Conservation (phyloP, 2,329 filamentous ascomycete species). For the Zarea fungicola region DNA sequence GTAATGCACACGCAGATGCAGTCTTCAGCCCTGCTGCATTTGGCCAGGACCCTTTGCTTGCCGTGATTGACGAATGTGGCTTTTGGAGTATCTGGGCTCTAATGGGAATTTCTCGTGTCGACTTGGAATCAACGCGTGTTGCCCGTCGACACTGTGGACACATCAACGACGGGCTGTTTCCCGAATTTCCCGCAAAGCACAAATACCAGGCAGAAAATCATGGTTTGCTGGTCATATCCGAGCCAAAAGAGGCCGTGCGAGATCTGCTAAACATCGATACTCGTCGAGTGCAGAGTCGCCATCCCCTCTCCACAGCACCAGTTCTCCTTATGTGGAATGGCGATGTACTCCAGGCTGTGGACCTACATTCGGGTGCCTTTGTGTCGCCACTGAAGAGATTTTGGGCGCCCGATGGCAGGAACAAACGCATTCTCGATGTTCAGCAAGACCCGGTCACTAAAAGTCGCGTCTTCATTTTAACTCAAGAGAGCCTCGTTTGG, state of each 20-base stretch:
- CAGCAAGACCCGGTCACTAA: background rate
- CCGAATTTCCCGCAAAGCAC: constrained; percentile 26
- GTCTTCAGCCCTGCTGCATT: constrained; percentile 52
- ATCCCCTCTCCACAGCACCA: constrained; percentile 1
- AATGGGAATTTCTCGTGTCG: constrained; percentile 29
- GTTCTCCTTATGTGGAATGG: constrained; percentile 33
- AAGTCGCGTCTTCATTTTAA: constrained; percentile 11
- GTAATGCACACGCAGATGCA: constrained; percentile 54
- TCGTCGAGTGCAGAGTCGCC: constrained; percentile 17
- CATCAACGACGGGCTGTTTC: constrained; percentile 34
- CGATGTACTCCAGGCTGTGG: constrained; percentile 29
- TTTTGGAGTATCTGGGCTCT: constrained; percentile 66
- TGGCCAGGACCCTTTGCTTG: constrained; percentile 54
- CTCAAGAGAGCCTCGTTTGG: constrained; percentile 6
- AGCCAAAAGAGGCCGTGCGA: background rate
- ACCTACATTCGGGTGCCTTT: constrained; percentile 29
- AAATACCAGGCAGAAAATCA: constrained; percentile 32
- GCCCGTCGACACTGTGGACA: constrained; percentile 37
- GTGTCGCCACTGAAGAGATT: constrained; percentile 14
- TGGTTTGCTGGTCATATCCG: constrained; percentile 36
- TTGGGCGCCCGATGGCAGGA: constrained; percentile 1
- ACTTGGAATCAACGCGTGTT: constrained; percentile 29
- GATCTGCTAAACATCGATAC: constrained; percentile 8
- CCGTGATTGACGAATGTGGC: constrained; percentile 59
- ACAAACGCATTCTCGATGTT: background rate